phyloP scores from a whole-genome alignment of 805 yeast genomes.

The Candida nitratophila region DNA sequence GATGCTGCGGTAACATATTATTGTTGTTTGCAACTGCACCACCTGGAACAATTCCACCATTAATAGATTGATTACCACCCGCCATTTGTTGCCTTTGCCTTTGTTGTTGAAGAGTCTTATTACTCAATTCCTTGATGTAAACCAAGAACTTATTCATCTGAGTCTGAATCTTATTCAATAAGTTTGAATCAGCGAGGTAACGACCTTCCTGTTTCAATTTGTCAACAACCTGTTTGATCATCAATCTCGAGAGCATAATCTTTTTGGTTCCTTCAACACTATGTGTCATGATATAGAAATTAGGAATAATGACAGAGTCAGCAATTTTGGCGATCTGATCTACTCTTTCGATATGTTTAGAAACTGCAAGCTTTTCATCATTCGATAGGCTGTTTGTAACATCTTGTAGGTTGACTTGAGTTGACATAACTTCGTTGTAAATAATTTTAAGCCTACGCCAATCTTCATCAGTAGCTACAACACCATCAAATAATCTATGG shows the following conservation, averaged over 20 bases:
- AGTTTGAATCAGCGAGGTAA: conserved; percentile 66
- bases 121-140: conserved; percentile 56
- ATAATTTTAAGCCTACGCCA: conserved; percentile 54
- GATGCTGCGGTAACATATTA: conserved; percentile 1
- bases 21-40: background rate
- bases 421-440: conserved; percentile 60
- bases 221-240: conserved; percentile 72
- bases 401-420: conserved; percentile 61
- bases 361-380: conserved; percentile 57
- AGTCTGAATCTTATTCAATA: conserved; percentile 59
- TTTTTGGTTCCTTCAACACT: conserved; percentile 70
- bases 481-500: conserved; percentile 20
- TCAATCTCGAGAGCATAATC: conserved; percentile 68
- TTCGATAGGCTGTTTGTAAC: conserved; percentile 53
- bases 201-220: conserved; percentile 40
- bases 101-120: conserved; percentile 15
- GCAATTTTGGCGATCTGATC: conserved; percentile 60
- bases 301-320: conserved; percentile 65
- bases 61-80: background rate
- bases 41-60: background rate
- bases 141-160: conserved; percentile 73
- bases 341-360: conserved; percentile 44
- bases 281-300: conserved; percentile 68
- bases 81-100: conserved; percentile 13
- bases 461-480: conserved; percentile 50